Percentiles rank a stretch among this genome's conserved stretches.
Conservation (phyloP, 345 rosid species). For the Salix udensis region DNA sequence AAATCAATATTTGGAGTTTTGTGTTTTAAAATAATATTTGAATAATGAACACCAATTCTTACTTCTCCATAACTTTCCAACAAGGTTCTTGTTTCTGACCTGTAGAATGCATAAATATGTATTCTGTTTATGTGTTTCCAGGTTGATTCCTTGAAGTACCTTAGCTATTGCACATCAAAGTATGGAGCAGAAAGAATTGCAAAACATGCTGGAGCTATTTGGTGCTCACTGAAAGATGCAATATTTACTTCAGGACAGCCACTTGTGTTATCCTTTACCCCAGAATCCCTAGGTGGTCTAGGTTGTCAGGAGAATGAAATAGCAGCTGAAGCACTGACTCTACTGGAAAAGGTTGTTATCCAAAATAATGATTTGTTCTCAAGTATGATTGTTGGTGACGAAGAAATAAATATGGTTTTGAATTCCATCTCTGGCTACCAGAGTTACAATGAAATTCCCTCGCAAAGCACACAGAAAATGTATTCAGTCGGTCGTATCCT, state of each 20-base stretch:
- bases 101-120: no score
- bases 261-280: constrained; percentile 32
- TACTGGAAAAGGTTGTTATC: constrained; percentile 51
- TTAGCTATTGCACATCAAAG: constrained; percentile 48
- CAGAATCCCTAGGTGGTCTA: constrained; percentile 44
- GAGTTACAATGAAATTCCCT: constrained; percentile 43
- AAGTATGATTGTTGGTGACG: constrained; percentile 52
- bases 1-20: no score
- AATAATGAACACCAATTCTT: no score
- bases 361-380: constrained; percentile 49
- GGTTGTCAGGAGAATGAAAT: constrained; percentile 44
- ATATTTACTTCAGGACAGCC: constrained; percentile 48
- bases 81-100: no score
- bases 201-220: constrained; percentile 58
- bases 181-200: constrained; percentile 66
- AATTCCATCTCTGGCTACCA: constrained; percentile 42
- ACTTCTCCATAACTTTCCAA: no score
- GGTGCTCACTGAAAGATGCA: constrained; percentile 66
- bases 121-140: constrained; percentile 22
- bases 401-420: constrained; percentile 48
- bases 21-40: no score
- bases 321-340: constrained; percentile 54
- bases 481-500: constrained; percentile 58
- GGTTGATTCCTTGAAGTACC: constrained; percentile 90
- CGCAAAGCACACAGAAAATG: constrained; percentile 52